Conservation (phyloP, 2,329 filamentous ascomycete species). For the Plenodomus tracheiphilus region DNA sequence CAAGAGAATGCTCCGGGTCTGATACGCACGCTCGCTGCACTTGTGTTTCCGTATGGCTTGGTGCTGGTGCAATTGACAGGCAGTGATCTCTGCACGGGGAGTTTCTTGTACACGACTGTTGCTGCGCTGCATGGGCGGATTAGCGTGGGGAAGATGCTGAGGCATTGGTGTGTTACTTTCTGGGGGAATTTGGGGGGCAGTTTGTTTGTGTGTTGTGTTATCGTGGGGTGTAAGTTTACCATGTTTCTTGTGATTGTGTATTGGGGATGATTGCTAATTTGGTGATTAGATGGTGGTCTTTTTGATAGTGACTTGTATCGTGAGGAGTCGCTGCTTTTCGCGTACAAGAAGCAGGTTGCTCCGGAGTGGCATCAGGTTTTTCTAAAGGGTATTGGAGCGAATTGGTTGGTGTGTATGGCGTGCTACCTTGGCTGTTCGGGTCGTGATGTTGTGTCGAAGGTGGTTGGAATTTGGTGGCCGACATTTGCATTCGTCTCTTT, state of each 20-base stretch:
- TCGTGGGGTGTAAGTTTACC: conserved; percentile 51
- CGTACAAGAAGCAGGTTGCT: conserved; percentile 18
- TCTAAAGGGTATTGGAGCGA: conserved; percentile 24
- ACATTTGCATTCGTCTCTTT: conserved; percentile 28
- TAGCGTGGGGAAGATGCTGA: conserved; percentile 40
- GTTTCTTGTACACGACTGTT: conserved; percentile 24
- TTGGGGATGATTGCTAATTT: not conserved
- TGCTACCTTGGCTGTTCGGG: conserved; percentile 25
- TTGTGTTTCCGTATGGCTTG: conserved; percentile 43
- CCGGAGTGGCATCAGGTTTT: conserved; percentile 24
- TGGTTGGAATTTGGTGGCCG: conserved; percentile 35
- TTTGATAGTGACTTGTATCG: conserved; percentile 40
- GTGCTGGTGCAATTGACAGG: conserved; percentile 38
- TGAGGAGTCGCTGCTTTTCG: conserved; percentile 21
- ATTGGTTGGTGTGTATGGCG: conserved; percentile 28
- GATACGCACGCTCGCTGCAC: conserved; percentile 33
- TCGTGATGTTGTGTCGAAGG: conserved; percentile 24
- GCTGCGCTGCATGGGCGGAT: conserved; percentile 27
- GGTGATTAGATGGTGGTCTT: conserved; percentile 49
- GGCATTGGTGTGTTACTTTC: conserved; percentile 54
- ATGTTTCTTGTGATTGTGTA: not conserved
- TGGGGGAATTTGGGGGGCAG: conserved; percentile 55
- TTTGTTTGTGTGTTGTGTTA: conserved; percentile 53
- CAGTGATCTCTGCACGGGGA: conserved; percentile 39
- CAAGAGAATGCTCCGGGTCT: conserved; percentile 26